A percentile compares a stretch with the other conserved stretches of the same genome.
Evolutionary conservation across 139 green algal species (phyloP).

Genomic region (Volvox africanus): DNA sequence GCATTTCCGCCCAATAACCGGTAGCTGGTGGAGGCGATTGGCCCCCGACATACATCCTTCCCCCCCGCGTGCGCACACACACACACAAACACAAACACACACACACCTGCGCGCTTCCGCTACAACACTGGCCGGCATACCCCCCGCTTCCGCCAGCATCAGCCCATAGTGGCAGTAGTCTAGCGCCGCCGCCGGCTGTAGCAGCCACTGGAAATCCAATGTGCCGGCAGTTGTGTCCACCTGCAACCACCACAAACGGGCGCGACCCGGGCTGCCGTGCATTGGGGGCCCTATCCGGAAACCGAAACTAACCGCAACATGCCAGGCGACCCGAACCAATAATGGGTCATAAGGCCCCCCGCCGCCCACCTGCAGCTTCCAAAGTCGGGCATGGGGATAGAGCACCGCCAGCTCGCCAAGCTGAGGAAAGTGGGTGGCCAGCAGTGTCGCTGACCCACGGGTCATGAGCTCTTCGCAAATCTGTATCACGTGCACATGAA

Average conservation of each 20-base stretch:
- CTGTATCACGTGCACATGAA: background rate
- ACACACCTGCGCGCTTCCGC: conserved; percentile 35
- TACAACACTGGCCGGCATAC: conserved; percentile 64
- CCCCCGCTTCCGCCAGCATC: conserved; percentile 65
- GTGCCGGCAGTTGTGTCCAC: conserved; percentile 40
- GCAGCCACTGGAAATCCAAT: conserved; percentile 64
- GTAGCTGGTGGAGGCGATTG: too few species aligned
- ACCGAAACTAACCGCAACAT: too few species aligned
- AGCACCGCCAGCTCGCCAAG: conserved; percentile 71
- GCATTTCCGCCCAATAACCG: too few species aligned
- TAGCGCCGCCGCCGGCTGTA: conserved; percentile 53
- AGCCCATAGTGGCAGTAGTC: conserved; percentile 74
- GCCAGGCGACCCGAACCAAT: too few species aligned
- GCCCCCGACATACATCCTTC: too few species aligned
- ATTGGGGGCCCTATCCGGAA: too few species aligned
- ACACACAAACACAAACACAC: too few species aligned
- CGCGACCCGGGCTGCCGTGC: too few species aligned
- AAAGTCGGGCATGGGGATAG: conserved; percentile 76
- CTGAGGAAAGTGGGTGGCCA: conserved; percentile 84
- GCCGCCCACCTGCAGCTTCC: conserved; percentile 72
- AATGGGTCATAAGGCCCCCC: background rate
- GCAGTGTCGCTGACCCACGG: conserved; percentile 61
- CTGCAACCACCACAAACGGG: conserved; percentile 8
- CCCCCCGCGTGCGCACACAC: too few species aligned
- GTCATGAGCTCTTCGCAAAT: conserved; percentile 58